phyloP scores from a whole-genome alignment of 805 yeast species.

The Jamesozyma jinghongensis region DNA sequence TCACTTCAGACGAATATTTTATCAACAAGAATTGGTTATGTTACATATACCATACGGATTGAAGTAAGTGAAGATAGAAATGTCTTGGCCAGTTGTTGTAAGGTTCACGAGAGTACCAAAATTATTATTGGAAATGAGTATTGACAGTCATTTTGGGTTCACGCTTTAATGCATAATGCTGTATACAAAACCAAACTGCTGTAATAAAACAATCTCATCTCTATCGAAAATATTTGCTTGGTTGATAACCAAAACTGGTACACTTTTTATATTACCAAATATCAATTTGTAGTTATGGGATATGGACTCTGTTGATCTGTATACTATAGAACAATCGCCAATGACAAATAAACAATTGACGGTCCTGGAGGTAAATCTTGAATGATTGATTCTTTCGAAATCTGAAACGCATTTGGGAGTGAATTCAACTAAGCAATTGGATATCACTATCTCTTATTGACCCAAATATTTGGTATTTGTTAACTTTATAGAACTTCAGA shows the following conservation, averaged over 20 bases:
- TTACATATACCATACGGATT: no score
- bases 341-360: constrained; percentile 20
- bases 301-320: constrained; percentile 1
- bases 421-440: constrained; percentile 28
- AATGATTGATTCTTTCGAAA: constrained; percentile 19
- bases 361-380: constrained; percentile 22
- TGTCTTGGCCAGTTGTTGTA: no score
- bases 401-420: constrained; percentile 22
- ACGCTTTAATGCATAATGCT: not conserved
- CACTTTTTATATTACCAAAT: not conserved
- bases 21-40: no score
- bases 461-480: constrained; percentile 19
- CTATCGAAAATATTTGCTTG: constrained; percentile 21
- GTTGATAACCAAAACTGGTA: constrained; percentile 11
- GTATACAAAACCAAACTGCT: constrained; percentile 12
- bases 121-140: not conserved
- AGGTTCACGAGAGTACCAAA: no score
- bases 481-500: constrained; percentile 17
- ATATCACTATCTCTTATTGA: constrained; percentile 18
- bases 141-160: not conserved
- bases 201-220: constrained; percentile 17
- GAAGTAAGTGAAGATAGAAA: no score
- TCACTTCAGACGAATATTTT: no score
- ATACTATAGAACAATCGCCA: constrained; percentile 14
- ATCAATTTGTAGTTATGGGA: not conserved